Conservation (phyloP, 208 protist genomes). For the Trichomonas gallinae region DNA sequence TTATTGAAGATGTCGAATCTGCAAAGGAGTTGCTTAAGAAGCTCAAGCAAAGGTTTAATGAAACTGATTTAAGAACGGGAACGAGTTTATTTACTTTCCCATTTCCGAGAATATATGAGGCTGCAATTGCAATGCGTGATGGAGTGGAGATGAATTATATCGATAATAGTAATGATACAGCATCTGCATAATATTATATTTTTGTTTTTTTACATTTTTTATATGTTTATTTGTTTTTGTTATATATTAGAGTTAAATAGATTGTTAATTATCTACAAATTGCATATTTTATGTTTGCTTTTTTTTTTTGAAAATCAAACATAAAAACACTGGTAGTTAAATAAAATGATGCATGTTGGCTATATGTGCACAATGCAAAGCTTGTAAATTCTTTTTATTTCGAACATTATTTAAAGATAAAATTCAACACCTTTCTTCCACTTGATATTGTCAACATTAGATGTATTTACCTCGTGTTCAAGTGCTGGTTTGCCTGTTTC, state of each 20-base stretch:
- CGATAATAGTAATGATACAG: too few species aligned
- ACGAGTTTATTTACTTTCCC: neutral
- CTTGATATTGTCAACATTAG: constrained; percentile 20
- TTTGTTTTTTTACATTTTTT: too few species aligned
- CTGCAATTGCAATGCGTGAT: neutral
- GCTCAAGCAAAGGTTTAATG: neutral
- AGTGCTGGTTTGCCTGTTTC: neutral
- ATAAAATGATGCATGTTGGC: too few species aligned
- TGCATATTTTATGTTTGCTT: too few species aligned
- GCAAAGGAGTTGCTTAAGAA: neutral
- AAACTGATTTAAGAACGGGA: neutral
- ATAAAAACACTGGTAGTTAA: too few species aligned
- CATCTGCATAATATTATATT: too few species aligned
- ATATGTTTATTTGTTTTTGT: too few species aligned
- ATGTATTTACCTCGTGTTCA: constrained; percentile 14
- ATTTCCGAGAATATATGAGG: neutral
- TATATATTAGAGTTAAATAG: too few species aligned
- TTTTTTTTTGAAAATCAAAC: too few species aligned
- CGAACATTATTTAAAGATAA: neutral
- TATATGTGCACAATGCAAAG: too few species aligned
- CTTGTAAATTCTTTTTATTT: too few species aligned
- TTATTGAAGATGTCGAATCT: neutral
- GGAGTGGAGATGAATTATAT: neutral
- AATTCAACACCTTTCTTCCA: constrained; percentile 13
- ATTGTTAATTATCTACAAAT: too few species aligned